Percentiles rank a stretch among this genome's conserved stretches.
phyloP scores from a whole-genome alignment of 2,329 filamentous ascomycete species.

The Trichoderma koningii region DNA sequence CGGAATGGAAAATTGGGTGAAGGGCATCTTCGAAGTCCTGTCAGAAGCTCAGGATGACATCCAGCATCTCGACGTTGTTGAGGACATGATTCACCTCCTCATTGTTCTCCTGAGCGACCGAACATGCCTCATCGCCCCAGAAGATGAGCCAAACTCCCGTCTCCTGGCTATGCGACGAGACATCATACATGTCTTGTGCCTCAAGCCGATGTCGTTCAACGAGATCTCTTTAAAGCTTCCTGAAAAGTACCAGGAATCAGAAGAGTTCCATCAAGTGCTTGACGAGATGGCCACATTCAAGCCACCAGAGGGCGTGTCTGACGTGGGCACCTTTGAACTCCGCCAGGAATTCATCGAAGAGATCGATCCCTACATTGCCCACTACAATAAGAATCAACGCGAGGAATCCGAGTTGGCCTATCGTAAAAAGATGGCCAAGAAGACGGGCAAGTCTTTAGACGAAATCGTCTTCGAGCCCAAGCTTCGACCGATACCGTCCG shows the following conservation, averaged over 20 bases:
- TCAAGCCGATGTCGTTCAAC: constrained; percentile 93
- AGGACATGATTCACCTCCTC: constrained; percentile 92
- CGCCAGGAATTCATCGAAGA: constrained; percentile 83
- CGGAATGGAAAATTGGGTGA: constrained; percentile 84
- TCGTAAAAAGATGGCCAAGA: constrained; percentile 82
- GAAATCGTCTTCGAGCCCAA: constrained; percentile 93
- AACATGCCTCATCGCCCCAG: constrained; percentile 70
- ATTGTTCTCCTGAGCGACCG: constrained; percentile 90
- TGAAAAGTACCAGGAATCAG: constrained; percentile 85
- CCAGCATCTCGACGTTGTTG: constrained; percentile 89
- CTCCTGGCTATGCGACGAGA: constrained; percentile 79
- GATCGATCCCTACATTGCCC: constrained; percentile 92
- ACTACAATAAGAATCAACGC: constrained; percentile 95
- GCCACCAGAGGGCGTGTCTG: constrained; percentile 84
- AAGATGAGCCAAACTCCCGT: constrained; percentile 66
- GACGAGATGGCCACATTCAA: constrained; percentile 88
- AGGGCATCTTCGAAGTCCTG: constrained; percentile 73
- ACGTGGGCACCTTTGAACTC: constrained; percentile 91
- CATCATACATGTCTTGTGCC: constrained; percentile 90
- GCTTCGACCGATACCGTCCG: constrained; percentile 72
- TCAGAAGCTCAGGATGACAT: constrained; percentile 77
- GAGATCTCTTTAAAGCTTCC: constrained; percentile 84
- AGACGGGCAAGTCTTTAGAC: constrained; percentile 74
- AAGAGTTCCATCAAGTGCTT: constrained; percentile 82
- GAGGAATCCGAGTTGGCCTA: constrained; percentile 93